phyloP scores from a whole-genome alignment of 202 grass and related monocot genomes.

The Digitaria exilis region DNA sequence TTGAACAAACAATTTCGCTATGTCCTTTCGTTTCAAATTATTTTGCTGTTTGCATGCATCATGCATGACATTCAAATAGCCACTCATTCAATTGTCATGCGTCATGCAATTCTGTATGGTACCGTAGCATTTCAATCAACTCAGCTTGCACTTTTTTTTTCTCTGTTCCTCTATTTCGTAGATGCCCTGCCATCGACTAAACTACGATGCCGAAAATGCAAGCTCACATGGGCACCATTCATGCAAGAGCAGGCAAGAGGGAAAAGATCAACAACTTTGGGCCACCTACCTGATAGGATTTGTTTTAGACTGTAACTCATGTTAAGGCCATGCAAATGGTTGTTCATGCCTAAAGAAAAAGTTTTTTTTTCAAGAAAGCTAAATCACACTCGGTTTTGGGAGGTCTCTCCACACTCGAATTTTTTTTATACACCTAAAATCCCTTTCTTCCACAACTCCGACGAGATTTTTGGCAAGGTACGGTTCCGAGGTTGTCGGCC shows the following conservation, averaged over 20 bases:
- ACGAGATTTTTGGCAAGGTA: too few relatives aligned
- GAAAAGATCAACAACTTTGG: slow-evolving; percentile 4
- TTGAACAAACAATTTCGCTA: too few relatives aligned
- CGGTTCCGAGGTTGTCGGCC: too few relatives aligned
- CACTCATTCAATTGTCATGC: neutral
- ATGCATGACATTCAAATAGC: neutral
- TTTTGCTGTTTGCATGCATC: neutral
- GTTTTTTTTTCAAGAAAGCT: too few relatives aligned
- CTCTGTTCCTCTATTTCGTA: neutral
- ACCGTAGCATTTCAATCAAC: neutral
- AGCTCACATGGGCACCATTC: neutral
- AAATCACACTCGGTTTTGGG: too few relatives aligned
- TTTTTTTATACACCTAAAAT: too few relatives aligned
- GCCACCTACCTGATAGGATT: neutral
- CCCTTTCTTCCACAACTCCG: too few relatives aligned
- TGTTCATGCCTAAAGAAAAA: neutral
- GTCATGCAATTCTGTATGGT: too few relatives aligned
- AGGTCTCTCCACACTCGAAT: too few relatives aligned
- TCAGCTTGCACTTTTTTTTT: neutral
- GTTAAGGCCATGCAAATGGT: neutral
- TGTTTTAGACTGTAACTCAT: neutral
- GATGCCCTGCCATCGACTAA: neutral
- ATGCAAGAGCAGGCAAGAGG: neutral
- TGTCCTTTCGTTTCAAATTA: too few relatives aligned
- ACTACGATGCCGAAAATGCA: neutral